Percentiles rank a stretch among this genome's conserved stretches.
Evolutionary conservation across 495 filamentous ascomycete species (phyloP).

Genomic region (Hypoxylon subgilvum): DNA sequence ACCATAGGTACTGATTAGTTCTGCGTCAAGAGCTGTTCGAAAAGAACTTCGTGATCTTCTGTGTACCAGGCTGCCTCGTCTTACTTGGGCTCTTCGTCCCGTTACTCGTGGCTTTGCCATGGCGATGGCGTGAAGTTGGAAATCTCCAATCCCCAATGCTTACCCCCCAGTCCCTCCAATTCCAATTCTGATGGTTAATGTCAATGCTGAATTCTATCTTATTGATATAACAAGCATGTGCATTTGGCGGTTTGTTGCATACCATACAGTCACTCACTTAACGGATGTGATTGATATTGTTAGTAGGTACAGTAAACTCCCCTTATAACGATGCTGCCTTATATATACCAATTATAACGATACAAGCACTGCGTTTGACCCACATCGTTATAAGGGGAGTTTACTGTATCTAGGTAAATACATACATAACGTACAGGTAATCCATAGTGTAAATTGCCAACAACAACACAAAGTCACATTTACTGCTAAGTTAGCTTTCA

Average conservation of each 20-base stretch:
- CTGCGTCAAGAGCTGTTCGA: slow-evolving; percentile 58
- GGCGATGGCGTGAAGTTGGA: too few relatives aligned
- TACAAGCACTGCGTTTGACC: not conserved
- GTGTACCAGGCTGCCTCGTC: slow-evolving; percentile 62
- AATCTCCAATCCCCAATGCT: too few relatives aligned
- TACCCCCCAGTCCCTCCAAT: too few relatives aligned
- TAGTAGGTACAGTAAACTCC: too few relatives aligned
- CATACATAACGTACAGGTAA: not conserved
- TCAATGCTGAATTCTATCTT: too few relatives aligned
- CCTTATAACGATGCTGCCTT: too few relatives aligned
- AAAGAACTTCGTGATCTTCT: slow-evolving; percentile 88
- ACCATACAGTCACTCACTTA: not conserved
- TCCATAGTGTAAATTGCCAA: not conserved
- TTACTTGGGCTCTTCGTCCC: slow-evolving; percentile 52
- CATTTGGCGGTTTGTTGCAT: not conserved
- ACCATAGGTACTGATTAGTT: not conserved
- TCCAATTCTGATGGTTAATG: too few relatives aligned
- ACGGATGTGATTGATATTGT: too few relatives aligned
- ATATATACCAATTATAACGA: not conserved
- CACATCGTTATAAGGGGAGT: too few relatives aligned
- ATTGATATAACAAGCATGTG: not conserved
- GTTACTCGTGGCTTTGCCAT: too few relatives aligned
- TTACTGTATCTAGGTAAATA: too few relatives aligned
- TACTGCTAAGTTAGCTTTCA: not conserved
- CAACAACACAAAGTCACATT: not conserved